Evolutionary conservation across 768 basidiomycete genomes (phyloP), one percentile per base, ranked within the genome.

Genomic region (Trametes meyenii): DNA sequence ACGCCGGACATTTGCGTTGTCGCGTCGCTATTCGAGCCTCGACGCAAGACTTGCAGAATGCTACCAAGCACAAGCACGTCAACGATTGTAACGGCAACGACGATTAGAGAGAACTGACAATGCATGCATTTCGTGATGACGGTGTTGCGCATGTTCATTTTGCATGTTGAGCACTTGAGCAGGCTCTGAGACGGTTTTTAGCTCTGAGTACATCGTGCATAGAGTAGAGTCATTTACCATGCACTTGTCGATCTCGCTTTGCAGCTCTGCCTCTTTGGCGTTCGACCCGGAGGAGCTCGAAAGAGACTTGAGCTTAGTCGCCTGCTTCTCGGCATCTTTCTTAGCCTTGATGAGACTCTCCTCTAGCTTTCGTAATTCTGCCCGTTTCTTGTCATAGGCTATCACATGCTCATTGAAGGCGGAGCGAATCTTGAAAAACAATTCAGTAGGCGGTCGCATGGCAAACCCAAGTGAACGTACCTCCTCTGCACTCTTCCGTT

Each of bases 1-100:
- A 98, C 6, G 89, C 87, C 23, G 95, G 95, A 75, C 96, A 98
- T 73, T 96, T 96, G 26, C 96, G 88, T 72, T 97, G 95, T 60
- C 96, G 86, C 16, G 91, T 94, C 26, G 88, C 76, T 66, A 98
- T 82, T 43, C 96, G 88, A n/a, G 87, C 80, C 64, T 97, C 95
- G 36, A 98, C 82, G 71, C 90, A 97, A 56, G 80, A 72, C 74
- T 86, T 89, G 75, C 92, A 93, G 75, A 96, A 96, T 0, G 93
- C 94, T 94, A 65, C 8, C 11, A 16, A 44, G 10, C 11, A 7
- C 11, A 16, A 44, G 10, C 11, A 7, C 11, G 12, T 38, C 36
- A 48, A 46, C 35, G 35, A 5, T 11, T 39, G 12, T 1, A 11
- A 39, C 4, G 26, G 5, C 7, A 5, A 36, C 11, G 12, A 17